phyloP scores from a whole-genome alignment of 768 basidiomycete species.

The Naematelia aurantialba region DNA sequence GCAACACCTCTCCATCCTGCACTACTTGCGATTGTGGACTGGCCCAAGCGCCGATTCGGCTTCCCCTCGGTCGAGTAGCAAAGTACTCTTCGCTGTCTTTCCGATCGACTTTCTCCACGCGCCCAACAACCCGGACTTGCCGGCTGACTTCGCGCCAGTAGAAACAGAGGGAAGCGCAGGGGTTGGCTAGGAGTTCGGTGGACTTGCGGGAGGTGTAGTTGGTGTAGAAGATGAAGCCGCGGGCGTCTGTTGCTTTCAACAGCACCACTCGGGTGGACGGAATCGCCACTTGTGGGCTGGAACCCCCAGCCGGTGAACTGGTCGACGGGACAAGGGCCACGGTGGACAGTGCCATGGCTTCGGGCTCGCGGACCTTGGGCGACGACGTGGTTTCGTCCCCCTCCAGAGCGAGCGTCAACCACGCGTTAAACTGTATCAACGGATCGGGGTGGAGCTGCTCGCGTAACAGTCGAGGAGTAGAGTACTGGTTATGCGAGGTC shows the following conservation, averaged over 20 bases:
- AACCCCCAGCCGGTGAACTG: slow-evolving; percentile 50
- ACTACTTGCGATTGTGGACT: slow-evolving; percentile 81
- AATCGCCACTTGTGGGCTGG: slow-evolving; percentile 47
- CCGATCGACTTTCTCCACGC: slow-evolving; percentile 68
- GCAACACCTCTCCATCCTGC: slow-evolving; percentile 64
- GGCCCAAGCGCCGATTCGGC: slow-evolving; percentile 87
- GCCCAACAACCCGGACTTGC: slow-evolving; percentile 78
- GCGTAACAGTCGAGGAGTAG: slow-evolving; percentile 64
- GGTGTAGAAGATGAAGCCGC: slow-evolving; percentile 92
- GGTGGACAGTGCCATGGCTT: slow-evolving; percentile 74
- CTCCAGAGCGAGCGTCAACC: slow-evolving; percentile 61
- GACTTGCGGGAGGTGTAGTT: slow-evolving; percentile 96
- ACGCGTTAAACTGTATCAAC: slow-evolving; percentile 75
- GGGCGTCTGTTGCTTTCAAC: slow-evolving; percentile 77
- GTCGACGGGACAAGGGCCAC: slow-evolving; percentile 1
- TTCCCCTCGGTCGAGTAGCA: slow-evolving; percentile 72
- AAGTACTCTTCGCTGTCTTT: slow-evolving; percentile 82
- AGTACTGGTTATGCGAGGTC: slow-evolving; percentile 72
- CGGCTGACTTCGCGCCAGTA: slow-evolving; percentile 85
- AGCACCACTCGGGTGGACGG: slow-evolving; percentile 87
- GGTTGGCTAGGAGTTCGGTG: slow-evolving; percentile 69
- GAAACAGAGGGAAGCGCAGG: slow-evolving; percentile 75
- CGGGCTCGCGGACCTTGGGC: slow-evolving; percentile 70
- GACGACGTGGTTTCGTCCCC: not conserved
- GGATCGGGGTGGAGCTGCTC: slow-evolving; percentile 63